phyloP scores from a whole-genome alignment of 352 stramenopile species.

The Phytophthora vignae region DNA sequence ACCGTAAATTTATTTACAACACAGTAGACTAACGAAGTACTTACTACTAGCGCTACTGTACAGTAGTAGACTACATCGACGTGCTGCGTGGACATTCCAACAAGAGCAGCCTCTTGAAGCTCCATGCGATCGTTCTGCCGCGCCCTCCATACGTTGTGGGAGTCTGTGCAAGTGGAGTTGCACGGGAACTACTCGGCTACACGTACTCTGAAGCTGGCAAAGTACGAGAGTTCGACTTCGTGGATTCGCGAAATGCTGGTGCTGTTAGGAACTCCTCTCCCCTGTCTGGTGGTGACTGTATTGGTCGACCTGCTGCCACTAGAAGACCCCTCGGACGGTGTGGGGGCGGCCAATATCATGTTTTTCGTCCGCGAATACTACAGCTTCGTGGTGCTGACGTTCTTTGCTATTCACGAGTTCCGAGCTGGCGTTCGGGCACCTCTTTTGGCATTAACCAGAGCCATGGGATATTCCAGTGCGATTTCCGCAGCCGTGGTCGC shows the following conservation, averaged over 20 bases:
- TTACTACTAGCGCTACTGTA: too few relatives aligned
- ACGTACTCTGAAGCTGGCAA: background rate
- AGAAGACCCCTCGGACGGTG: constrained; percentile 12
- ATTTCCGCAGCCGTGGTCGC: background rate
- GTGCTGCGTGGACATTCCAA: too few relatives aligned
- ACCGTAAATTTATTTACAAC: too few relatives aligned
- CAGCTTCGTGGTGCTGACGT: constrained; percentile 23
- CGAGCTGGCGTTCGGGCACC: constrained; percentile 12
- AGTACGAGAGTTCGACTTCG: background rate
- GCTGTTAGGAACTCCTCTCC: constrained; percentile 11
- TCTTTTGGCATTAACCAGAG: background rate
- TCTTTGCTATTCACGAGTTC: constrained; percentile 21
- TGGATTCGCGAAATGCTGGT: background rate
- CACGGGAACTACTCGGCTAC: background rate
- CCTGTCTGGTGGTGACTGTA: constrained; percentile 24
- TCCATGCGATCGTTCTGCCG: too few relatives aligned
- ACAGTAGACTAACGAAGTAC: too few relatives aligned
- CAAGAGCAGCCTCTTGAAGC: too few relatives aligned
- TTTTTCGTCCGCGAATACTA: constrained; percentile 30
- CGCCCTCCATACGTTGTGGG: background rate
- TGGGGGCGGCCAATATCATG: constrained; percentile 11
- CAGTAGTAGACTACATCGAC: too few relatives aligned
- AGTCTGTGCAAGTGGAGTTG: background rate
- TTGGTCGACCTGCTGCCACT: constrained; percentile 29
- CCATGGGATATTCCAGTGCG: background rate